These are phyloP conservation scores for Vaccinium myrtillus DNA, from an alignment of 148 eudicot species.

Conservation along the genomic window DNA sequence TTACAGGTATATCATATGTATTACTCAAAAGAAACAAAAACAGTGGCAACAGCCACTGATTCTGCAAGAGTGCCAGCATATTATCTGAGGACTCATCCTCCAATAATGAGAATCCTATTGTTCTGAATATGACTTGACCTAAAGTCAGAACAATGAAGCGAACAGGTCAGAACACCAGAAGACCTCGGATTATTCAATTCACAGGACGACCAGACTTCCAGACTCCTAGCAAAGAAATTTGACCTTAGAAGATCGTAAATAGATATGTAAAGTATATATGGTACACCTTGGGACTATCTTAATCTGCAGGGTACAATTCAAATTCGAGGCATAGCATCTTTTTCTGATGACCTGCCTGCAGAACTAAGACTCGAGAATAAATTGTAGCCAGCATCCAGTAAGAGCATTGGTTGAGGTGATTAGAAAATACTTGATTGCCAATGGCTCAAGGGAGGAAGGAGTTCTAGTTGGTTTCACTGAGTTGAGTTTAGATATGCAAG, in stretches of 20 bases:
- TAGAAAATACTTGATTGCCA: conserved; percentile 1
- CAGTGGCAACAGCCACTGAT: neutral
- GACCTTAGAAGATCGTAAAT: neutral
- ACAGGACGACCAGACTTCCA: neutral
- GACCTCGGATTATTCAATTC: neutral
- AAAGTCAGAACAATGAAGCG: neutral
- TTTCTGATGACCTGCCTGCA: neutral
- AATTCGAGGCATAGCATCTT: neutral
- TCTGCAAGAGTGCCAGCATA: neutral
- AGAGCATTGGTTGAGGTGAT: neutral
- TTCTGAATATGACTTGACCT: neutral
- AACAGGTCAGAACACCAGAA: neutral
- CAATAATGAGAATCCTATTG: neutral
- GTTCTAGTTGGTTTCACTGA: neutral
- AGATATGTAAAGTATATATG: neutral
- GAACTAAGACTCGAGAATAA: neutral
- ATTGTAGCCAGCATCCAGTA: neutral
- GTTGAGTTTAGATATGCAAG: neutral
- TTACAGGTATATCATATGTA: neutral
- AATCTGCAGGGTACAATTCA: neutral
- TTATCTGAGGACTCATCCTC: conserved; percentile 6
- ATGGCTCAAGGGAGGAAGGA: neutral
- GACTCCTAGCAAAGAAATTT: neutral
- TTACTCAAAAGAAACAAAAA: neutral
- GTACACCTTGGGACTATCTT: neutral